Base-by-base conservation (phyloP, 2,329 filamentous ascomycete genomes). In the Zalaria sp. region DNA sequence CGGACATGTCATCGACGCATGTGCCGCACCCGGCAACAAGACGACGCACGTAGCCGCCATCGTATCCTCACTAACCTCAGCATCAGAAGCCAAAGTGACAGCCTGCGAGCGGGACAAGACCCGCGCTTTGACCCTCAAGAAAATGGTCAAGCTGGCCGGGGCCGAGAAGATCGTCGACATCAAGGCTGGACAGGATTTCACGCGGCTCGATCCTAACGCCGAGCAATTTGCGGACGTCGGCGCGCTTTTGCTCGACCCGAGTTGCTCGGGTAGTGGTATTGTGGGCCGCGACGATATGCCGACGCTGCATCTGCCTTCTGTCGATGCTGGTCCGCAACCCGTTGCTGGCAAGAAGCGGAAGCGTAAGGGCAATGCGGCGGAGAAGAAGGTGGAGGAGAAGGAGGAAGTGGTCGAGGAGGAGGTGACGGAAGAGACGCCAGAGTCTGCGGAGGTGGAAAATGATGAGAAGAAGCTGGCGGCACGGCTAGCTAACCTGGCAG, bases 1-100 rank as follows among this genome's bases (percentile, higher is more conserved):
- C 48, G 85, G 85, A 25, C 78, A 91, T 53, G 68, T 93, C 5
- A 75, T 96, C n/a, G 91, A 98, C 60, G 84, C 84, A 0, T 96
- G 89, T 57, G 85, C 91, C 0, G 91, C 91, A 1, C 91, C 91
- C 1, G 91, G 91, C 4, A 98, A 98, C 61, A 98, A 98, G 64
- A 96, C 91, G 1, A 96, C 89, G 5, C 91, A 96, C 59, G 64
- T 93, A 37, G 87, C 88, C 0, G 82, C 86, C 2, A 75, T 95
- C 4, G 55, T 91, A 2, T 27, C 41, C 39, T 64, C 61, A 38
- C 55, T 91, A 2, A 28, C 40, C 40, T 64, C 60, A 38, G 63
- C 63, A 40, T 57, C 56, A 3, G 25, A 29, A 46, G 51, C 10
- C 62, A 66, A 58, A 25, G 79, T 98, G 25, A 78, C 79, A 49